These are phyloP conservation scores for Inga laurina DNA, from an alignment of 306 rosid genomes.

Conservation along the genomic window DNA sequence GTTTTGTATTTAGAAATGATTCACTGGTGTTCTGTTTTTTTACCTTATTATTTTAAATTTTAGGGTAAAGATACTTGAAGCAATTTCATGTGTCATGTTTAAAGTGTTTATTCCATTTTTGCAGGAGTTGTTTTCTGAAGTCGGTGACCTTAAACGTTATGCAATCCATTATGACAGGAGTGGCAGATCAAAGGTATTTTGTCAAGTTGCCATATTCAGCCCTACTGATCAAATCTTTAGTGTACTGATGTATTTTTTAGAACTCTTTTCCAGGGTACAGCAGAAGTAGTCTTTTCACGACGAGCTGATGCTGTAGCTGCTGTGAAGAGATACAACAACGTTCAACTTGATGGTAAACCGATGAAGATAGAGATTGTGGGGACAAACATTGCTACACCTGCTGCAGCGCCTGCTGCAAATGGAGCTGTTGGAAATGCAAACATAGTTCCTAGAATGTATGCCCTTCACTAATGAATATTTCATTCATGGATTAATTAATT, in stretches of 20 bases:
- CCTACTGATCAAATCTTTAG: slow-evolving; percentile 36
- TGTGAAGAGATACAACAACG: slow-evolving; percentile 91
- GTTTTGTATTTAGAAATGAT: not conserved
- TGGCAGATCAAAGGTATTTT: slow-evolving; percentile 94
- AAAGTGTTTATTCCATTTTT: not conserved
- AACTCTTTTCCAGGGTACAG: slow-evolving; percentile 74
- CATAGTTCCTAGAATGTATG: slow-evolving; percentile 69
- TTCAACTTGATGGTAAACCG: slow-evolving; percentile 90
- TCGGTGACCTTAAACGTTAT: slow-evolving; percentile 86
- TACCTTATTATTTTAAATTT: not conserved
- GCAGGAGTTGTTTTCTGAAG: slow-evolving; percentile 95
- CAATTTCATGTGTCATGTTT: not conserved
- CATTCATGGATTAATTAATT: not conserved
- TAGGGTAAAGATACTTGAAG: not conserved
- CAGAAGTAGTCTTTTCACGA: slow-evolving; percentile 85
- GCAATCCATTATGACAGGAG: slow-evolving; percentile 84
- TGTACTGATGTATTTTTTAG: slow-evolving; percentile 41
- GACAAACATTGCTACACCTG: slow-evolving; percentile 70
- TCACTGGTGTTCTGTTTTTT: not conserved
- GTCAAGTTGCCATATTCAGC: slow-evolving; percentile 33
- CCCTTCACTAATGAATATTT: slow-evolving; percentile 8
- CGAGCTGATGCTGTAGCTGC: slow-evolving; percentile 87
- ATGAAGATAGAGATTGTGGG: slow-evolving; percentile 97
- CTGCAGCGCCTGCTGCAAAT: slow-evolving; percentile 46
- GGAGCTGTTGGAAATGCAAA: slow-evolving; percentile 54